Base-by-base conservation (phyloP, 2,329 filamentous ascomycete species). In the Alternaria ventricosa region DNA sequence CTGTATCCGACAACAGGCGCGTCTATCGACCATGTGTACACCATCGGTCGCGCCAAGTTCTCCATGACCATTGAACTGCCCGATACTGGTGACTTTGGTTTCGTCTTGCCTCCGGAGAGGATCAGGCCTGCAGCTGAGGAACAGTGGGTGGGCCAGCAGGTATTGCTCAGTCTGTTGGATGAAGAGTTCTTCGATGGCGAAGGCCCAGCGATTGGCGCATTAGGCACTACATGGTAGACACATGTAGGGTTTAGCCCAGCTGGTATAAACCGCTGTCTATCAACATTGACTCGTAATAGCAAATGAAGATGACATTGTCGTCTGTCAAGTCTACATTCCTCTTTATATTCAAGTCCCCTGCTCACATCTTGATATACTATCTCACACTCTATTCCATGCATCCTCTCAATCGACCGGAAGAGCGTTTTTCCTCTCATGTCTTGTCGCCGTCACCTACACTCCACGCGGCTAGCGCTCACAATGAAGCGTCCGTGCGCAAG, bases 1-100 rank as follows among this genome's bases (percentile, higher is more conserved):
- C 84, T 90, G 64, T 90, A 90, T 73, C 82, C 84, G 53, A 85
- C 86, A 1, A 81, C 80, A 5, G 83, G 83, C 7, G 72, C 73
- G 44, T 79, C 79, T 25, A 73, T 79, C 5, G 83, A 85, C 68
- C 83, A 83, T 53, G 73, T 81, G 1, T 78, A 81, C 59, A 79
- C 78, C 41, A 72, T 81, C 12, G 78, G 78, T 2, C 74, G 77
- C 11, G 78, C 84, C 9, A 78, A 81, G 27, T 83, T 80, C 55
- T 76, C 77, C 2, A 84, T 83, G 58, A 82, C 83, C 0, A 80
- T 83, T 28, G 84, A 86, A 72, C 66, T 86, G 64, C 78, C 83
- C 51, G 83, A 85, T 68, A 83, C 78, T 22, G 84, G 84, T 5
- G 69, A 76, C 22, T 79, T 80, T 71, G 84, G 84, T 2, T 86